Base-by-base conservation (phyloP, 352 stramenopile species). In the Phytophthora ramorum region DNA sequence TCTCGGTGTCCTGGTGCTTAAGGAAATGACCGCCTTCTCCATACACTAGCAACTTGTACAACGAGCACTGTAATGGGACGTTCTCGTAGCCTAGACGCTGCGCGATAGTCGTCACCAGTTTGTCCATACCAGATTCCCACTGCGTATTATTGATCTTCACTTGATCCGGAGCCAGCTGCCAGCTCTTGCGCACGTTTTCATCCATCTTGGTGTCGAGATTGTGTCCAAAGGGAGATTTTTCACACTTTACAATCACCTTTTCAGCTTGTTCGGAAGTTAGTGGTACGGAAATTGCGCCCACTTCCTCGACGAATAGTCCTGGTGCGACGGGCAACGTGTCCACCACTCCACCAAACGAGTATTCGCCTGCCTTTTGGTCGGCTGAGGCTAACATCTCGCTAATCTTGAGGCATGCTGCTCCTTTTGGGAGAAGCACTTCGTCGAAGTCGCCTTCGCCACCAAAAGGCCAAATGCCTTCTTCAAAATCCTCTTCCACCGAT, bases 31-130 rank as follows among this genome's bases (percentile, higher is more conserved):
- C 65, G 17, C 63, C 73, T 24, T 62, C 12, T 35, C 70, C 77
- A 30, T 83, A 84, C 37, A 84, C 45, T 20, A 83, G 44, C 46
- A 86, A 32, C 64, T 86, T 83, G 72, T 83, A 79, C 40, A 56
- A 43, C n/a, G 28, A 17, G 22, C 61, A 59, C 9, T 44, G 17
- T 13, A 66, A 26, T 26, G 48, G 48, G 22, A 55, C 55, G n/a
- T 57, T 50, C 0, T 72, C 50, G 37, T 64, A 64, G n/a, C 35
- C 57, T 14, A 64, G 12, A 24, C 22, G 38, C 13, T 12, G 16
- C 7, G 38, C 16, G n/a, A 45, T 12, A 24, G 16, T 45, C n/a
- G 14, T 20, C 38, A 22, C 14, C 6, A 44, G 14, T 5, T 44
- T 44, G 1, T 44, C 37, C 0, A 44, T 44, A 9, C 37, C 13